Percentiles rank a stretch among this genome's conserved stretches.
Conservation (phyloP, 805 yeast species). For the Spencermartinsiella europaea region DNA sequence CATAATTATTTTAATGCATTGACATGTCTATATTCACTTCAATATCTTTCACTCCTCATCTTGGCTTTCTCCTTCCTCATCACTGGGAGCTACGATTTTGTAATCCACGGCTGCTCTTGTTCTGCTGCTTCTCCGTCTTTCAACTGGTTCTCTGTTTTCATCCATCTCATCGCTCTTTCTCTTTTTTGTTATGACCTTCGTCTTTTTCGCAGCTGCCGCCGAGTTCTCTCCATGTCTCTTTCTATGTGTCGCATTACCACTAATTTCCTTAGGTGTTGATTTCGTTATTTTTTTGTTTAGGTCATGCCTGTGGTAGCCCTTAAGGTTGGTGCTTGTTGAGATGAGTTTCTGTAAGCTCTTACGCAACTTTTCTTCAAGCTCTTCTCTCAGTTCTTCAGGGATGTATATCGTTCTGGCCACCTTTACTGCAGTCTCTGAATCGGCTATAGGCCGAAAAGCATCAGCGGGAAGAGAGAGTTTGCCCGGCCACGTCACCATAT, state of each 20-base stretch:
- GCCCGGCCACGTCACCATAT: slow-evolving; percentile 76
- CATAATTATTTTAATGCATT: neutral
- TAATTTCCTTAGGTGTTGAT: neutral
- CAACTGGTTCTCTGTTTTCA: slow-evolving; percentile 1
- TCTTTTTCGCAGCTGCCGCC: neutral
- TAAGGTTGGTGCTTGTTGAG: neutral
- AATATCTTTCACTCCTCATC: neutral
- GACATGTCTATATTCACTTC: neutral
- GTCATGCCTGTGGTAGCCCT: neutral
- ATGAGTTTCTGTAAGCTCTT: slow-evolving; percentile 4
- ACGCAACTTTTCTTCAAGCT: slow-evolving; percentile 9
- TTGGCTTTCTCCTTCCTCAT: neutral
- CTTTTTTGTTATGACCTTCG: neutral
- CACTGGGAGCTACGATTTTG: neutral
- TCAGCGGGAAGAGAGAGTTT: slow-evolving; percentile 67
- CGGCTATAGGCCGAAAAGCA: slow-evolving; percentile 55
- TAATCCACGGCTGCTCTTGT: neutral
- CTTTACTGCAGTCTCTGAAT: slow-evolving; percentile 52
- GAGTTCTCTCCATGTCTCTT: neutral
- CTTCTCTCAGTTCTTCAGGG: slow-evolving; percentile 39
- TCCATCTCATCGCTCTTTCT: neutral
- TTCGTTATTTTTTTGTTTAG: neutral
- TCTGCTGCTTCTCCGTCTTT: neutral
- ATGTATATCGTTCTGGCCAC: slow-evolving; percentile 53
- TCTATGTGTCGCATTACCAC: neutral